Base-by-base conservation (phyloP, 176 grass and related monocot species). In the Alopecurus myosuroides region DNA sequence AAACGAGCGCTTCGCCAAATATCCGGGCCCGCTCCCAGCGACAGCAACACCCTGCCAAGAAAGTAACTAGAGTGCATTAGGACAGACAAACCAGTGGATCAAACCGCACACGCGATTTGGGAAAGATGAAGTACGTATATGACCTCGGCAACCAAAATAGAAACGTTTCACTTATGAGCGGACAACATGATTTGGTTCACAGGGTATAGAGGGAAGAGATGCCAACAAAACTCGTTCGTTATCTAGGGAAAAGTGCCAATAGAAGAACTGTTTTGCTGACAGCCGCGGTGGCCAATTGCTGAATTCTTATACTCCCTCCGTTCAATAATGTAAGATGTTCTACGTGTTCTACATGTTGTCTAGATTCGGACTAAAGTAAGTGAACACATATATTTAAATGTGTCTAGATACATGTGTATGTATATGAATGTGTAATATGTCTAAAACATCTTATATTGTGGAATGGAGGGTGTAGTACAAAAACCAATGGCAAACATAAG, bases 1-100 rank as follows among this genome's bases (percentile, higher is more conserved):
- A 75, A 90, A 57, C 84, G 48, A 50, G 66, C 13, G 7, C 42
- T 86, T 83, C 37, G 11, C 37, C 55, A 75, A 49, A 81, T 30
- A 76, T 68, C 17, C 35, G 1, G 36, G 19, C 15, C 22, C 0
- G 11, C 48, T 57, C 31, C 19, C 46, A 29, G 39, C 33, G 1
- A 5, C 34, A 68, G 22, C 11, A 3, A 14, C 8, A 60, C 4
- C 46, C 85, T 87, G 80, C 11, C 23, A 35, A 68, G 20, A 75
- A 79, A 57, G 45, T 17, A 81, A 31, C 40, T 33, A 12, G 7
- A 51, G 1, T 6, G 12, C 4, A n/a, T 80, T 13, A 23, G 18
- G 60, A 49, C 41, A 34, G 60, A 49, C 41, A 34, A 44, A 19
- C 5, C 36, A 62, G 9, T 41, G 52, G 34, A 57, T 55, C n/a